Conservation (phyloP, 495 filamentous ascomycete genomes). For the Annulohypoxylon moriforme region DNA sequence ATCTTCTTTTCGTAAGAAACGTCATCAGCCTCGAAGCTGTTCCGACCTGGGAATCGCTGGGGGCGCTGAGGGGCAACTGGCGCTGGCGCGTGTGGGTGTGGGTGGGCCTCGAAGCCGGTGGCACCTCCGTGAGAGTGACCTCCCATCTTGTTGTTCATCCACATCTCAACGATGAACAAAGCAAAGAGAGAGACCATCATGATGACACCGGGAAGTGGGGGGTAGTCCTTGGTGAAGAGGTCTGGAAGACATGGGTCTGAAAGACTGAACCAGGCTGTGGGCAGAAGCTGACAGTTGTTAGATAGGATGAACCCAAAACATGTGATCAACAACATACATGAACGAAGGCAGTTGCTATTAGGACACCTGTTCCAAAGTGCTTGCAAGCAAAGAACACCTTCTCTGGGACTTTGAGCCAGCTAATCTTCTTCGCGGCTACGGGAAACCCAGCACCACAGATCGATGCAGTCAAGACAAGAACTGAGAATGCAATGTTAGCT, state of each 20-base stretch:
- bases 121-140: constrained; percentile 64
- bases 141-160: constrained; percentile 61
- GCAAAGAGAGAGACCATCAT: constrained; percentile 67
- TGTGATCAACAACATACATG: constrained; percentile 62
- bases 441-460: constrained; percentile 64
- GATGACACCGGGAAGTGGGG: constrained; percentile 69
- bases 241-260: constrained; percentile 69
- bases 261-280: constrained; percentile 66
- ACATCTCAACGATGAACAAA: constrained; percentile 69
- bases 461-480: constrained; percentile 54
- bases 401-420: constrained; percentile 63
- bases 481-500: constrained; percentile 40
- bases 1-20: constrained; percentile 56
- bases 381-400: constrained; percentile 66
- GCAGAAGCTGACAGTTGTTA: constrained; percentile 57
- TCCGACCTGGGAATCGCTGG: constrained; percentile 44
- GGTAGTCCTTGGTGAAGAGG: constrained; percentile 65
- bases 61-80: constrained; percentile 35
- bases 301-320: background rate
- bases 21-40: constrained; percentile 51
- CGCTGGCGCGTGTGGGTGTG: constrained; percentile 28
- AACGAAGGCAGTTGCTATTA: constrained; percentile 76
- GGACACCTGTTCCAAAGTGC: constrained; percentile 77
- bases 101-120: constrained; percentile 54
- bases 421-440: constrained; percentile 65